Conservation (phyloP, 2,329 filamentous ascomycete genomes). For the Cordyceps pruinosa region DNA sequence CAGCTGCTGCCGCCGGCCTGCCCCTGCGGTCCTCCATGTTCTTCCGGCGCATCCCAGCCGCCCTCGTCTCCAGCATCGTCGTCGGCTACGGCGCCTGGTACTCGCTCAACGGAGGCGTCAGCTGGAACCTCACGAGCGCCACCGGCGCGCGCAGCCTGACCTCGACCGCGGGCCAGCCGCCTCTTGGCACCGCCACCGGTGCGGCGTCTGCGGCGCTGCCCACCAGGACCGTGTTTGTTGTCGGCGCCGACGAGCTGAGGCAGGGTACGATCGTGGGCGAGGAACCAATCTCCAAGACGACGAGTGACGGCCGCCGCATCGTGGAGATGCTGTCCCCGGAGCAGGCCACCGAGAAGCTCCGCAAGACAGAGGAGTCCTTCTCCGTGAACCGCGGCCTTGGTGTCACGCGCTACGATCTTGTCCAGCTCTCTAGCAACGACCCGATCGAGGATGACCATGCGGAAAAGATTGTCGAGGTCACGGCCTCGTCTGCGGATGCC, state of each 20-base stretch:
- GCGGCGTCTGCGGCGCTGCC: conserved; percentile 32
- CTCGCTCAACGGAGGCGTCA: conserved; percentile 46
- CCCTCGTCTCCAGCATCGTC: conserved; percentile 57
- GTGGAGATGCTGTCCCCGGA: conserved; percentile 96
- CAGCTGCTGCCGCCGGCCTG: conserved; percentile 41
- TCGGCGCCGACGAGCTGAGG: conserved; percentile 85
- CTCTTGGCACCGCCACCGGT: conserved; percentile 18
- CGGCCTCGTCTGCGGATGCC: conserved; percentile 42
- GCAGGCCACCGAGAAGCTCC: conserved; percentile 82
- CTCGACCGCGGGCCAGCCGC: conserved; percentile 25
- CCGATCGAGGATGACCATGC: conserved; percentile 98
- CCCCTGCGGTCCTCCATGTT: conserved; percentile 68
- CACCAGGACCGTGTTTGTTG: conserved; percentile 68
- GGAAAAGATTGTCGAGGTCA: conserved; percentile 93
- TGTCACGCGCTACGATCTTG: conserved; percentile 89
- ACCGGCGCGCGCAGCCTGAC: conserved; percentile 36
- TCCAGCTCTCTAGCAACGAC: conserved; percentile 91
- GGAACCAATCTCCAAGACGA: conserved; percentile 81
- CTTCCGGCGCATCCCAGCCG: conserved; percentile 59
- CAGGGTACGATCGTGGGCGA: conserved; percentile 81
- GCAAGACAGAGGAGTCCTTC: conserved; percentile 87
- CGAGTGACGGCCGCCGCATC: conserved; percentile 76
- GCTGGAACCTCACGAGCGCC: conserved; percentile 26
- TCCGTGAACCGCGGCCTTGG: conserved; percentile 82
- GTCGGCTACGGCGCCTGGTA: conserved; percentile 75